These are phyloP conservation scores for Neocatenulostroma microsporum DNA, from an alignment of 2,329 filamentous ascomycete species.

Conservation along the genomic window DNA sequence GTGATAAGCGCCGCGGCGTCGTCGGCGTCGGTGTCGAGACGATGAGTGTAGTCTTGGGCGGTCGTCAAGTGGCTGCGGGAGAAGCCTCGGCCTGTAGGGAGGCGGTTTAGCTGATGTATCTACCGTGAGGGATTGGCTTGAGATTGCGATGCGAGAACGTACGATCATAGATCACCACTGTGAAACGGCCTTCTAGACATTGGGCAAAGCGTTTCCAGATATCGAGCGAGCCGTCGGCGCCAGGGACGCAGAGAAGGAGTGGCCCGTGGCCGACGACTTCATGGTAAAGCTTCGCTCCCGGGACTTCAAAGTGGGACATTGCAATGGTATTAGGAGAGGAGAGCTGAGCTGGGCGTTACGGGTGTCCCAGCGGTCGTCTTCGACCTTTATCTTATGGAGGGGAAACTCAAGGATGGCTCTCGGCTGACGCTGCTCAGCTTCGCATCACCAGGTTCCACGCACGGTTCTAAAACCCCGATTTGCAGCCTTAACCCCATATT, in stretches of 20 bases:
- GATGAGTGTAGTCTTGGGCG: conserved; percentile 21
- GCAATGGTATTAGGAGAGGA: no score
- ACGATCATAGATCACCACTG: conserved; percentile 25
- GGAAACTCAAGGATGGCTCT: no score
- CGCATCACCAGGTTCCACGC: no score
- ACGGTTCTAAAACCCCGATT: no score
- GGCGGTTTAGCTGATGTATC: no score
- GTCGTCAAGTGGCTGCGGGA: conserved; percentile 12
- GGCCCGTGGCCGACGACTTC: conserved; percentile 23
- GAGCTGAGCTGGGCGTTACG: no score
- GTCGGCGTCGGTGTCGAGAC: conserved; percentile 25
- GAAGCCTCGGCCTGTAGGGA: conserved; percentile 20
- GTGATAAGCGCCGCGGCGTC: conserved; percentile 20
- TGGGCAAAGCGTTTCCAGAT: conserved; percentile 20
- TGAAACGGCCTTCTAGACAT: conserved; percentile 20
- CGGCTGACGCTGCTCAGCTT: no score
- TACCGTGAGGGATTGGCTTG: no score
- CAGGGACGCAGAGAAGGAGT: conserved; percentile 24
- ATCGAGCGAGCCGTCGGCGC: conserved; percentile 23
- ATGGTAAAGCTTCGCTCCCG: conserved; percentile 25
- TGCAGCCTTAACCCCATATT: no score
- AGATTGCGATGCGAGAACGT: no score
- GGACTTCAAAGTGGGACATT: conserved; percentile 18
- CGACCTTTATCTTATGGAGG: no score
- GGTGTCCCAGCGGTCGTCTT: no score